Evolutionary conservation across 2,329 filamentous ascomycete species (phyloP).

Genomic region (Coniochaeta sp.): DNA sequence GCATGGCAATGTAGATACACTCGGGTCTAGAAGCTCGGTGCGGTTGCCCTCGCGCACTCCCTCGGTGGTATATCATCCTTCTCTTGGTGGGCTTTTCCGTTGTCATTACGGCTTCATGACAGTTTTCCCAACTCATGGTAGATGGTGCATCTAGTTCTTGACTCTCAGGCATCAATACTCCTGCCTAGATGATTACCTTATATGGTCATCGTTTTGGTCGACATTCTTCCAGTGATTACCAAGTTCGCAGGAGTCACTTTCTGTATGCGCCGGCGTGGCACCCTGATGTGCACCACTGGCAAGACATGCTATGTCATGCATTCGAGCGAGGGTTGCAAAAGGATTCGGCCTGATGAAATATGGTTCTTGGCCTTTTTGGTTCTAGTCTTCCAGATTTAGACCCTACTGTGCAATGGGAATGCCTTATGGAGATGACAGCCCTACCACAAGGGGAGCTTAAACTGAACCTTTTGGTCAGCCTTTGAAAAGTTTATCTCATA

Average conservation of each 20-base stretch:
- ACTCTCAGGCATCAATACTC: background rate
- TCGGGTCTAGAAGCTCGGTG: background rate
- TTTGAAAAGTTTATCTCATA: background rate
- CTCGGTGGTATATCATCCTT: background rate
- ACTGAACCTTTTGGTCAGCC: background rate
- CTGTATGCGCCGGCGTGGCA: no score
- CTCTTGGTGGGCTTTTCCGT: background rate
- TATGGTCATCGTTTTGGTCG: background rate
- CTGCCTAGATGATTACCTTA: background rate
- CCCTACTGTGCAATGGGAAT: no score
- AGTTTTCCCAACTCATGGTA: background rate
- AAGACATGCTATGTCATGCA: no score
- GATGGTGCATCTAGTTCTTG: background rate
- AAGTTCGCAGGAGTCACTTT: no score
- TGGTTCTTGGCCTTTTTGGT: background rate
- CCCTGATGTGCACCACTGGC: no score
- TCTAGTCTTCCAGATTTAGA: background rate
- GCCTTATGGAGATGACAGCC: no score
- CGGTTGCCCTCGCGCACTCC: background rate
- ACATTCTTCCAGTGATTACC: no score
- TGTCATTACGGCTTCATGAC: background rate
- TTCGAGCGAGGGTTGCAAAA: no score
- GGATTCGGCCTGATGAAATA: no score
- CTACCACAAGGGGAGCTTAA: background rate
- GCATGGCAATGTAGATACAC: background rate